A percentile compares a stretch with the other conserved stretches of the same genome.
Evolutionary conservation across 192 early-diverging fungal species (phyloP).

Genomic region (Lunasporangiospora selenospora): DNA sequence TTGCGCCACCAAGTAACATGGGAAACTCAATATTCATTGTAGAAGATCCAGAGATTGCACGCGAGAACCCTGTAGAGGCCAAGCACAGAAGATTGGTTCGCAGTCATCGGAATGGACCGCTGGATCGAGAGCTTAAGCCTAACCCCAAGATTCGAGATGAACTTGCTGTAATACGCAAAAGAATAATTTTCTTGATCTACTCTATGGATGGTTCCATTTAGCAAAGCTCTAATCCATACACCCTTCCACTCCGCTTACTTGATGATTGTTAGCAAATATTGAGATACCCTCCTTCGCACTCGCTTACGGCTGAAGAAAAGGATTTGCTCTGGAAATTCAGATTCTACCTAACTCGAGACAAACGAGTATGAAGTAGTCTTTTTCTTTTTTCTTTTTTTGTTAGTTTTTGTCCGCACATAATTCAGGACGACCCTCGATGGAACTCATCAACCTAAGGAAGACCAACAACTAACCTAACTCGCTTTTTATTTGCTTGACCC

Average conservation of each 20-base stretch:
- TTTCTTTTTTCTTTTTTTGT: no score
- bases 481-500: no score
- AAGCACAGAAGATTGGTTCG: constrained; percentile 92
- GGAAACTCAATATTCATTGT: constrained; percentile 59
- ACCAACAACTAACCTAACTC: no score
- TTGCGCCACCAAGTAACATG: constrained; percentile 3
- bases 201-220: no score
- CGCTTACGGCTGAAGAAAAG: constrained; percentile 85
- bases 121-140: constrained; percentile 97
- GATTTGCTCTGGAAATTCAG: constrained; percentile 99
- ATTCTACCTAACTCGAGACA: constrained; percentile 93
- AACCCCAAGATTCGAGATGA: constrained; percentile 96
- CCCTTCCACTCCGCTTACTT: neutral
- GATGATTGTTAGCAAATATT: constrained; percentile 75
- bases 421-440: no score
- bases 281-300: constrained; percentile 90
- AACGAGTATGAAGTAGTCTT: constrained; percentile 69
- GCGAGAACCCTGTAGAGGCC: constrained; percentile 95
- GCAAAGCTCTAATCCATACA: neutral
- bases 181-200: neutral
- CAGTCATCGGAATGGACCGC: constrained; percentile 86
- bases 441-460: no score
- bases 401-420: no score
- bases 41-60: constrained; percentile 83
- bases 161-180: constrained; percentile 71